Evolutionary conservation across 441 rosid species (phyloP), one percentile per base, ranked within the genome.

Genomic region (Erysimum pusillum): DNA sequence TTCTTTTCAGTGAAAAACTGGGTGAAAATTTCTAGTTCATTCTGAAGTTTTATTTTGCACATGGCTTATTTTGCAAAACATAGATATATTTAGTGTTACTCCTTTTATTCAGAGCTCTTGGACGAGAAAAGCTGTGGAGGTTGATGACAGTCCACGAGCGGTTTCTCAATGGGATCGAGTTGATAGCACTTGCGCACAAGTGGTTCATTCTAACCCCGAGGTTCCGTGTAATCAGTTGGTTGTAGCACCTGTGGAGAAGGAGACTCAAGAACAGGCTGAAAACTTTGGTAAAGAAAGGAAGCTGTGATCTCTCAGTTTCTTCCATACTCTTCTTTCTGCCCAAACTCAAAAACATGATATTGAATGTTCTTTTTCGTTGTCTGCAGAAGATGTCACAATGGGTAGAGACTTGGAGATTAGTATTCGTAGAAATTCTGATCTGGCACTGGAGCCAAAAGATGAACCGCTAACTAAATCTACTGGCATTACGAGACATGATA

Each of bases 141-240:
- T 75, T 78, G 88, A 86, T 77, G 88, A 84, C 76, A 86, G 88
- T 79, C 86, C 85, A 56, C 79, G 58, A 52, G 85, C 84, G 31
- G 61, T 64, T 31, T 84, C 92, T 75, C 77, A 83, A 48, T 78
- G 79, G 69, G 71, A 82, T 67, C 84, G 87, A 75, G 86, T 88
- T 80, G 93, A 88, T 78, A 90, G 93, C 81, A 87, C 87, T 73
- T 86, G 89, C 59, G 92, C 89, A 31, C 90, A 87, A 77, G 91
- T 84, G 53, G 83, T 87, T 63, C 87, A 84, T 81, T 69, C 84
- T 28, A 83, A 81, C 75, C 84, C 82, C 12, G 93, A 83, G 81
- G 64, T 80, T 75, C 71, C 70, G 75, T 63, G 85, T 80, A 82
- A 78, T 17, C 76, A 81, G 18, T 59, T 79, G 81, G 82, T 69